phyloP scores from a whole-genome alignment of 108 stramenopile species.

The Fragilariopsis cylindrus region DNA sequence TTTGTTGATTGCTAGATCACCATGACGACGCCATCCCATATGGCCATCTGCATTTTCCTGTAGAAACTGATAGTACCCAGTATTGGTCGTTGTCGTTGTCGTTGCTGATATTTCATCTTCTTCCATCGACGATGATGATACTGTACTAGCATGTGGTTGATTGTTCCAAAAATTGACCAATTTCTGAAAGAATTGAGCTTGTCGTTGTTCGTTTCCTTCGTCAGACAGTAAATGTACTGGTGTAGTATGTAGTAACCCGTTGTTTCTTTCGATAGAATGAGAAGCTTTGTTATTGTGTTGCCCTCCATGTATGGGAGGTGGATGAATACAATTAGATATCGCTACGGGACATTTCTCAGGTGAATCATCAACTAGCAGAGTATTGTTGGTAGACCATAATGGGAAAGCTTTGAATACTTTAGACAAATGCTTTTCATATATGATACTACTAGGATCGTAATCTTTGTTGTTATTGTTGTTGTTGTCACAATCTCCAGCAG shows the following conservation, averaged over 20 bases:
- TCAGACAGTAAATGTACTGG: constrained; percentile 1
- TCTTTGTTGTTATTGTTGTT: background rate
- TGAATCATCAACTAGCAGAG: constrained; percentile 80
- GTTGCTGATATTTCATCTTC: background rate
- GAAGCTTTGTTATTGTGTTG: constrained; percentile 17
- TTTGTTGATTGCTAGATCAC: too few species aligned
- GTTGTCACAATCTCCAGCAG: background rate
- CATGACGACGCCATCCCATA: constrained; percentile 7
- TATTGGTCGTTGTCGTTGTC: constrained; percentile 17
- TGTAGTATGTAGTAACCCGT: background rate
- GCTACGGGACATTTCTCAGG: constrained; percentile 65
- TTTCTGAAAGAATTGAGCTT: constrained; percentile 23
- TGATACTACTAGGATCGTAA: constrained; percentile 18
- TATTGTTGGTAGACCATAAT: constrained; percentile 74
- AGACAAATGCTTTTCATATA: constrained; percentile 64
- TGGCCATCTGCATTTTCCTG: background rate
- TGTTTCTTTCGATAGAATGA: background rate
- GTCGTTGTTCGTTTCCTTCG: constrained; percentile 28
- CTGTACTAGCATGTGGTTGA: background rate
- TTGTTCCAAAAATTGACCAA: constrained; percentile 25
- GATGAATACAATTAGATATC: constrained; percentile 67
- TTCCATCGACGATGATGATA: background rate
- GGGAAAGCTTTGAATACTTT: constrained; percentile 76
- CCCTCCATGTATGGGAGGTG: constrained; percentile 60
- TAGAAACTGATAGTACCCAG: constrained; percentile 1